These are phyloP conservation scores for Alternaria sp. DNA, from an alignment of 2,329 filamentous ascomycete genomes.

Conservation along the genomic window DNA sequence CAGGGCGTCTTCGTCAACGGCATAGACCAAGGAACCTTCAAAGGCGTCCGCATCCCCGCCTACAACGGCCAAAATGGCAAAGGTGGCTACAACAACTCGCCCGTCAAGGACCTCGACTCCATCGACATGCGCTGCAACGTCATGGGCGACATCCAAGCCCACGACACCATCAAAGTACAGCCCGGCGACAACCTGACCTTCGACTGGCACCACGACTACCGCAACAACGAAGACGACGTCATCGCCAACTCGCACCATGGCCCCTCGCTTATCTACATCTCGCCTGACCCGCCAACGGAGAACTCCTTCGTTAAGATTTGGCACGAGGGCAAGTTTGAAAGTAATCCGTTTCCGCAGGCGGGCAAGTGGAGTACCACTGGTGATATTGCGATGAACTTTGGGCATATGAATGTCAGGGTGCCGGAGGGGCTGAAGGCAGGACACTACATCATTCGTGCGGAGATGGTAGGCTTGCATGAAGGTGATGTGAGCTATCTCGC, in stretches of 20 bases:
- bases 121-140: constrained; percentile 52
- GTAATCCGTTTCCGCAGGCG: constrained; percentile 37
- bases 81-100: constrained; percentile 50
- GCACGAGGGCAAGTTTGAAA: constrained; percentile 48
- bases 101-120: constrained; percentile 49
- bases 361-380: constrained; percentile 45
- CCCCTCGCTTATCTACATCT: constrained; percentile 51
- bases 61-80: constrained; percentile 46
- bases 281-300: constrained; percentile 47
- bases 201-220: constrained; percentile 50
- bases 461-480: constrained; percentile 55
- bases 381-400: constrained; percentile 30
- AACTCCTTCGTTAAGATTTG: constrained; percentile 51
- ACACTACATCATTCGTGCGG: constrained; percentile 51
- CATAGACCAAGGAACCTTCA: constrained; percentile 38
- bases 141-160: constrained; percentile 46
- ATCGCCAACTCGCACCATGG: constrained; percentile 35
- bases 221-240: constrained; percentile 45
- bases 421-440: constrained; percentile 47
- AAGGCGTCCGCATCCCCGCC: constrained; percentile 37
- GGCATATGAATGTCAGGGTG: constrained; percentile 40
- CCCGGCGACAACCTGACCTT: constrained; percentile 50
- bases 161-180: constrained; percentile 44
- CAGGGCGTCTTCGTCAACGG: constrained; percentile 43
- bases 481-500: constrained; percentile 38